Base-by-base conservation (phyloP, 1,139 yeast genomes). In the Kurtzmaniella natalensis region DNA sequence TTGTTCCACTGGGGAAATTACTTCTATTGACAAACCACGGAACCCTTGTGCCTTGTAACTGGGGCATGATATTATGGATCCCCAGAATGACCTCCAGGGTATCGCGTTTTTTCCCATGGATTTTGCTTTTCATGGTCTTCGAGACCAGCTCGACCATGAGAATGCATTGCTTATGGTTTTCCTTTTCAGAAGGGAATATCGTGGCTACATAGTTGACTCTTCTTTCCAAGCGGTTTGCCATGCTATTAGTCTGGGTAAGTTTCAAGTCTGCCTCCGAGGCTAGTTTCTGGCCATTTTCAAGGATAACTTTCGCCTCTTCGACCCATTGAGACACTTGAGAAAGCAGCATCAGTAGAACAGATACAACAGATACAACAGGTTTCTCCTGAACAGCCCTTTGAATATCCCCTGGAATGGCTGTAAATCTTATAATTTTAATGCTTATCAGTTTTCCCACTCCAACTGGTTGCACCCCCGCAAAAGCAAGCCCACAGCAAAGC, bases 241-340 rank as follows among this genome's bases (percentile, higher is more conserved):
- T 43, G 37, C 49, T 55, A 10, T 42, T 39, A 11, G 61, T 55
- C 10, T 43, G 33, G 30, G 49, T 50, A 25, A 64, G 51, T 53
- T 53, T 58, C 2, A 38, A 34, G 29, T 62, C 66, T 2, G 71
- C 69, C n/a, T 45, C 47, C 3, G 60, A 45, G 33, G 70, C 64
- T 25, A 59, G 34, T 21, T 47, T 49, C 31, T 57, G 61, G 3
- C 70, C 70, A 20, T 43, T 38, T 28, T 55, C 50, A 8, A 65
- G 52, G 0, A 64, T 58, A 1, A 18, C 11, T 26, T 51, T 55
- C 3, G 70, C 69, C 31, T 58, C 55, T 7, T 48, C 51, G 5
- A 57, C 44, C 68, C 68, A 63, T 20, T 24, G 33, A 8, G 33
- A 21, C 23, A 18, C 15, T 14, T 21, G 18, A 13, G 17, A 17